Evolutionary conservation across 768 basidiomycete genomes (phyloP).

Genomic region (Paxillus involutus): DNA sequence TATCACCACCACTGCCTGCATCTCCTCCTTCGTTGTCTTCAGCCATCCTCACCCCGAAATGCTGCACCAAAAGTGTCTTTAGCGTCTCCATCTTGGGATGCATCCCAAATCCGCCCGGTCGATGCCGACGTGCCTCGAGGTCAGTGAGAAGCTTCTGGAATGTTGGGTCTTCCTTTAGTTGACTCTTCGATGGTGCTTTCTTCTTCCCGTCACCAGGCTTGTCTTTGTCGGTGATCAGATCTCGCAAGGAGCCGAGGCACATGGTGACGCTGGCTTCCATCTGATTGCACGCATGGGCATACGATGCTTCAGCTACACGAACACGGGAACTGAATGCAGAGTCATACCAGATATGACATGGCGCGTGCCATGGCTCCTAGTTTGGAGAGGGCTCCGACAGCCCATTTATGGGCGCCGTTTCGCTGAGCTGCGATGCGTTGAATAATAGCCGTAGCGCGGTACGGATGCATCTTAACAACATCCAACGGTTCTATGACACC

Average conservation of each 20-base stretch:
- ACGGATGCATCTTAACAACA: slow-evolving; percentile 68
- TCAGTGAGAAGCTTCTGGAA: slow-evolving; percentile 69
- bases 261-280: slow-evolving; percentile 80
- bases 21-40: slow-evolving; percentile 43
- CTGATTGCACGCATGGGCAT: slow-evolving; percentile 36
- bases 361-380: slow-evolving; percentile 69
- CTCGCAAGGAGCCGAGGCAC: slow-evolving; percentile 68
- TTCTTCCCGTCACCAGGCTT: slow-evolving; percentile 32
- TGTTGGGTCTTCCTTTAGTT: slow-evolving; percentile 48
- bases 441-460: slow-evolving; percentile 47
- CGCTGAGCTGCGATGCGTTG: slow-evolving; percentile 37
- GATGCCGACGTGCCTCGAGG: slow-evolving; percentile 55
- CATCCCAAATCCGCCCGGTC: slow-evolving; percentile 47
- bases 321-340: not conserved
- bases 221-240: slow-evolving; percentile 43
- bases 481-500: slow-evolving; percentile 54
- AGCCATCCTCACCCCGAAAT: slow-evolving; percentile 54
- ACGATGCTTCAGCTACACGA: not conserved
- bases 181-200: slow-evolving; percentile 40
- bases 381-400: slow-evolving; percentile 48
- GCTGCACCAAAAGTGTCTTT: slow-evolving; percentile 68
- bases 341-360: slow-evolving; percentile 82
- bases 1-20: slow-evolving; percentile 32
- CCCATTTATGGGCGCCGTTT: slow-evolving; percentile 41
- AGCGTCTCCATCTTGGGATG: slow-evolving; percentile 96